Conservation (phyloP, 495 filamentous ascomycete genomes). For the Arthonia radiata region DNA sequence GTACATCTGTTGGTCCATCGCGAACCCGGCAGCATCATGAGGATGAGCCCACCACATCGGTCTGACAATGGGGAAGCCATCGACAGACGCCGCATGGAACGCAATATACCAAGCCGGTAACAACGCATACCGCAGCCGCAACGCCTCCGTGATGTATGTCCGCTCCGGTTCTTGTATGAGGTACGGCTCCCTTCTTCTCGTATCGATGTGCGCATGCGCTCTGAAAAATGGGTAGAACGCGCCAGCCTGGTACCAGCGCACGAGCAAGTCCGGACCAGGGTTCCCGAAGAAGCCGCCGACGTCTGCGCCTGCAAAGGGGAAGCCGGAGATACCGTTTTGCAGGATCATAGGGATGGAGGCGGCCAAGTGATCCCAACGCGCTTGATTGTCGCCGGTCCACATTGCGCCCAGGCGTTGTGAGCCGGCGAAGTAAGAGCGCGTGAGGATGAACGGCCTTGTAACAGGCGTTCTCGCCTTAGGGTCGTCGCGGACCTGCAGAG, state of each 20-base stretch:
- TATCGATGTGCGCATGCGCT: constrained; percentile 91
- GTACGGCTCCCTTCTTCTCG: constrained; percentile 83
- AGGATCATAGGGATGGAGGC: constrained; percentile 79
- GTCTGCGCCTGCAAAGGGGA: constrained; percentile 84
- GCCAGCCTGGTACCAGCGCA: constrained; percentile 89
- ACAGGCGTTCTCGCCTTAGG: constrained; percentile 39
- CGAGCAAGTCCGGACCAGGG: constrained; percentile 68
- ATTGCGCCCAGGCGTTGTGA: constrained; percentile 76
- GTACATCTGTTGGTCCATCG: constrained; percentile 82
- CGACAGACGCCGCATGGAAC: constrained; percentile 65
- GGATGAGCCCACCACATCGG: constrained; percentile 86
- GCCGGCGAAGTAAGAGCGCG: constrained; percentile 73
- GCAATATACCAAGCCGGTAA: constrained; percentile 92
- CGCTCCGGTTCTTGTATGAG: constrained; percentile 64
- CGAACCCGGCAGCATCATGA: constrained; percentile 60
- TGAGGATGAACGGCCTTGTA: constrained; percentile 64
- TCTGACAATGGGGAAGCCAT: constrained; percentile 66
- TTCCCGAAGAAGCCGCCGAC: constrained; percentile 98
- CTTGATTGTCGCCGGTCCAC: constrained; percentile 97
- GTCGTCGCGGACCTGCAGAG: constrained; percentile 52
- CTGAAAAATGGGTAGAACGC: constrained; percentile 98
- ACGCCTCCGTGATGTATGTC: constrained; percentile 61
- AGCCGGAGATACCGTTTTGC: constrained; percentile 73
- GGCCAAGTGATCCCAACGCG: constrained; percentile 72
- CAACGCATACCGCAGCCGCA: constrained; percentile 70